Conservation (phyloP, 2,329 filamentous ascomycete species). For the Lecanicillium sp. region DNA sequence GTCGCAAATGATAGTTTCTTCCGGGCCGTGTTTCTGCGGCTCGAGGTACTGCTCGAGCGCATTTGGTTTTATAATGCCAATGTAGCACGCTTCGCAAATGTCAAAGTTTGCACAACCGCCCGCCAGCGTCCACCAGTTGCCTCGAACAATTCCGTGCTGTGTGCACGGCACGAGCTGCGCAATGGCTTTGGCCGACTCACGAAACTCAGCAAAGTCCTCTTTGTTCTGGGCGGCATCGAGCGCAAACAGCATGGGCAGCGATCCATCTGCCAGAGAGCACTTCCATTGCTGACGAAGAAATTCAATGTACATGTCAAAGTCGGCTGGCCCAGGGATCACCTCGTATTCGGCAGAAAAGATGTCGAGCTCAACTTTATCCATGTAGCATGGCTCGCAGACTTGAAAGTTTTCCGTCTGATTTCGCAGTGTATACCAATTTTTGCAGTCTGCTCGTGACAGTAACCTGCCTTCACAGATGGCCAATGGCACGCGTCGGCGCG, state of each 20-base stretch:
- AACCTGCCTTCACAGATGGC: conserved; percentile 26
- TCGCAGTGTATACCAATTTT: conserved; percentile 24
- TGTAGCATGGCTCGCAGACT: conserved; percentile 30
- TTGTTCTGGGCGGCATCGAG: conserved; percentile 22
- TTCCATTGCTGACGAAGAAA: conserved; percentile 19
- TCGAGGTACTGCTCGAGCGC: conserved; percentile 26
- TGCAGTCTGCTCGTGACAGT: conserved; percentile 14
- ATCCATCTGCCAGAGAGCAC: conserved; percentile 21
- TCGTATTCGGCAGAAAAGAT: conserved; percentile 25
- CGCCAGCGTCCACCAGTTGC: conserved; percentile 29
- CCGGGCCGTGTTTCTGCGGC: conserved; percentile 15
- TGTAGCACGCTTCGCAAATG: conserved; percentile 30
- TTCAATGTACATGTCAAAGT: conserved; percentile 21
- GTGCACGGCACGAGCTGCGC: conserved; percentile 23
- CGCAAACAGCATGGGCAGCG: conserved; percentile 21
- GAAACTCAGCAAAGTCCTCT: conserved; percentile 24
- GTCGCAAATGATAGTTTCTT: conserved; percentile 24
- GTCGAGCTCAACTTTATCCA: conserved; percentile 28
- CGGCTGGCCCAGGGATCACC: conserved; percentile 14
- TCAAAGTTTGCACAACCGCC: conserved; percentile 20
- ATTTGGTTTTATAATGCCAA: conserved; percentile 23
- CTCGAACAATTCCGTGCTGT: conserved; percentile 22
- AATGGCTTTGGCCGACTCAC: conserved; percentile 20
- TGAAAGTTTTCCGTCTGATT: conserved; percentile 22
- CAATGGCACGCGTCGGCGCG: conserved; percentile 20